phyloP scores from a whole-genome alignment of 768 basidiomycete species.

The Cytidiella melzeri region DNA sequence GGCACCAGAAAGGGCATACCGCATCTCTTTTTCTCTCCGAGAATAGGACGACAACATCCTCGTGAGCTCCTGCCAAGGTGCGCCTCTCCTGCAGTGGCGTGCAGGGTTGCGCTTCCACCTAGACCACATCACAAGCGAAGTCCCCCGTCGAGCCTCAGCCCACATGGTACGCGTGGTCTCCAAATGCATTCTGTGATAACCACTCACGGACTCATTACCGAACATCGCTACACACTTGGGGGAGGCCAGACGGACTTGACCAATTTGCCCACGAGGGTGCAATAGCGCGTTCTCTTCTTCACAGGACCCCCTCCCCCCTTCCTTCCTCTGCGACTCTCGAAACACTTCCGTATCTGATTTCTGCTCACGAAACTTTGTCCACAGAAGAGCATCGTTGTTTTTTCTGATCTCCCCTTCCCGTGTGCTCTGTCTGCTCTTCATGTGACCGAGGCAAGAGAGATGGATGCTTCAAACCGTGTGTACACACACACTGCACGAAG shows the following conservation, averaged over 20 bases:
- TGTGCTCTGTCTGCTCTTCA: background rate
- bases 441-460: background rate
- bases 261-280: background rate
- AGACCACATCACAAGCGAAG: background rate
- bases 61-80: constrained; percentile 13
- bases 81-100: background rate
- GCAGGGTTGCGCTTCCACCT: constrained; percentile 2
- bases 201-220: too few relatives aligned
- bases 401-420: background rate
- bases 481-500: background rate
- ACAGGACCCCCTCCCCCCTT: too few relatives aligned
- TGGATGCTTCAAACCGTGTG: background rate
- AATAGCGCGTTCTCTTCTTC: background rate
- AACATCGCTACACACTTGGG: too few relatives aligned
- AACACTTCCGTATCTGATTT: too few relatives aligned
- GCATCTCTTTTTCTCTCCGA: constrained; percentile 9
- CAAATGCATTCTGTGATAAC: too few relatives aligned
- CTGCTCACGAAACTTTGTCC: too few relatives aligned
- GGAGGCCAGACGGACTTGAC: too few relatives aligned
- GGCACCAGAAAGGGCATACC: constrained; percentile 7
- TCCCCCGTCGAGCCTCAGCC: constrained; percentile 1
- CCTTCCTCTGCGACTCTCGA: too few relatives aligned
- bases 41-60: constrained; percentile 11
- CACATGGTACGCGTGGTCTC: constrained; percentile 4
- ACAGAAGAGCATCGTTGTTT: too few relatives aligned